Percentiles rank a stretch among this genome's conserved stretches.
Conservation (phyloP, 306 rosid species). For the Prunus dulcis region DNA sequence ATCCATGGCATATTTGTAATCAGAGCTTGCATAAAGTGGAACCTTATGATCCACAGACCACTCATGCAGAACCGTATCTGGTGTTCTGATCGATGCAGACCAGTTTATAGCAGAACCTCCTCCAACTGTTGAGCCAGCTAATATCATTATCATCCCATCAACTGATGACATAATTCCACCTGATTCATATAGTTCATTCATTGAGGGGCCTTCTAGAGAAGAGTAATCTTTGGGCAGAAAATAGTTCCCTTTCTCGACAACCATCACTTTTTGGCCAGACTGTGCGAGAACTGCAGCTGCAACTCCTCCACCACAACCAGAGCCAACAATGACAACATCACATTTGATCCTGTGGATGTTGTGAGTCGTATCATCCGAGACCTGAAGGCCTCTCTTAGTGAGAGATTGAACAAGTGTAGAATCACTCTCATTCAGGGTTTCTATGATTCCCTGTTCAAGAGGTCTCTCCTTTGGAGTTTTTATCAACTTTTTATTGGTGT, state of each 20-base stretch:
- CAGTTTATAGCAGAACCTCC: constrained; percentile 94
- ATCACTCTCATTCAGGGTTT: constrained; percentile 51
- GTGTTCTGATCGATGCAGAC: constrained; percentile 89
- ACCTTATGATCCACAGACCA: constrained; percentile 71
- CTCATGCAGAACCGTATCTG: constrained; percentile 58
- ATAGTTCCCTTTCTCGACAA: constrained; percentile 87
- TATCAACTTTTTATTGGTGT: constrained; percentile 42
- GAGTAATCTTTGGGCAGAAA: constrained; percentile 79
- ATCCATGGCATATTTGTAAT: constrained; percentile 75
- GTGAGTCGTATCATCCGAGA: constrained; percentile 37
- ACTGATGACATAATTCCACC: constrained; percentile 57
- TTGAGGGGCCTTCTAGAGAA: constrained; percentile 73
- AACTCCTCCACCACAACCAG: constrained; percentile 97
- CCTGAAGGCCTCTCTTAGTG: constrained; percentile 61
- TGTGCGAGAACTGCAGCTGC: constrained; percentile 92
- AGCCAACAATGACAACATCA: constrained; percentile 78
- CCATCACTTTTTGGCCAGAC: constrained; percentile 69
- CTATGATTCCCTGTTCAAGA: constrained; percentile 68
- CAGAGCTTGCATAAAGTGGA: constrained; percentile 53
- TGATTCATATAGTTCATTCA: constrained; percentile 65
- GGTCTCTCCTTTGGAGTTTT: constrained; percentile 53
- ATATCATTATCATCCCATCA: constrained; percentile 70
- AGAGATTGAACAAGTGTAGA: constrained; percentile 51
- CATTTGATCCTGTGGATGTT: constrained; percentile 67
- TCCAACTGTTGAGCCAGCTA: constrained; percentile 92